Conservation (phyloP, 192 early-diverging fungal genomes). For the Umbelopsis vinacea region DNA sequence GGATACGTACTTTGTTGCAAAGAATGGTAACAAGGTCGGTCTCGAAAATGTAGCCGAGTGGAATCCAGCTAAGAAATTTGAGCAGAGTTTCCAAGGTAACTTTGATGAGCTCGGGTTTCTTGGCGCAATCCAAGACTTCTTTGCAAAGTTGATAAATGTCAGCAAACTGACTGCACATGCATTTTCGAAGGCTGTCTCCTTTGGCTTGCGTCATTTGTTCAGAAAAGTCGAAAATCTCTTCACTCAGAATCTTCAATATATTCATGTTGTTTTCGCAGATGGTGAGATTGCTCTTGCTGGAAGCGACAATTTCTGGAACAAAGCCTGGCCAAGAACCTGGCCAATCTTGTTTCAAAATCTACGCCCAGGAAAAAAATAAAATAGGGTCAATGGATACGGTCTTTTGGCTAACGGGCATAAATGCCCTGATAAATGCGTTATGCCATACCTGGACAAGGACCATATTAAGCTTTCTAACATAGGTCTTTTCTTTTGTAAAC, state of each 20-base stretch:
- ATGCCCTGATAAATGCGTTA: background rate
- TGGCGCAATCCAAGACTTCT: constrained; percentile 92
- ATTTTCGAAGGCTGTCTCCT: constrained; percentile 89
- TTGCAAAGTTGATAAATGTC: constrained; percentile 94
- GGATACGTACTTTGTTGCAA: constrained; percentile 67
- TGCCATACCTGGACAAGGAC: constrained; percentile 85
- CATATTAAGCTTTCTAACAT: constrained; percentile 90
- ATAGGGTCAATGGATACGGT: too few species aligned
- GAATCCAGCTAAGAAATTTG: constrained; percentile 97
- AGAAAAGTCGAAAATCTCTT: constrained; percentile 20
- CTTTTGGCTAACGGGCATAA: too few species aligned
- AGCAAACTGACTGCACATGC: constrained; percentile 93
- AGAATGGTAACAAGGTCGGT: constrained; percentile 90
- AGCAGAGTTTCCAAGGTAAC: constrained; percentile 94
- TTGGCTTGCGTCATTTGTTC: constrained; percentile 98
- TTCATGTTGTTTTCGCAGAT: constrained; percentile 99
- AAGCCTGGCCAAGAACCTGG: constrained; percentile 97
- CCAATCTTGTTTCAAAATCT: constrained; percentile 99
- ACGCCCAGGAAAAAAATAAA: background rate
- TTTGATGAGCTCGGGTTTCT: constrained; percentile 85
- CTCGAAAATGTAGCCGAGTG: constrained; percentile 98
- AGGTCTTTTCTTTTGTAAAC: constrained; percentile 72
- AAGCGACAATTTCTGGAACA: constrained; percentile 93
- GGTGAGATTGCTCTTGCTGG: constrained; percentile 84
- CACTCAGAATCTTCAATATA: constrained; percentile 85